A percentile compares a stretch with the other conserved stretches of the same genome.
Conservation (phyloP, 1,284 basidiomycete genomes). For the Phlebopus sp. region DNA sequence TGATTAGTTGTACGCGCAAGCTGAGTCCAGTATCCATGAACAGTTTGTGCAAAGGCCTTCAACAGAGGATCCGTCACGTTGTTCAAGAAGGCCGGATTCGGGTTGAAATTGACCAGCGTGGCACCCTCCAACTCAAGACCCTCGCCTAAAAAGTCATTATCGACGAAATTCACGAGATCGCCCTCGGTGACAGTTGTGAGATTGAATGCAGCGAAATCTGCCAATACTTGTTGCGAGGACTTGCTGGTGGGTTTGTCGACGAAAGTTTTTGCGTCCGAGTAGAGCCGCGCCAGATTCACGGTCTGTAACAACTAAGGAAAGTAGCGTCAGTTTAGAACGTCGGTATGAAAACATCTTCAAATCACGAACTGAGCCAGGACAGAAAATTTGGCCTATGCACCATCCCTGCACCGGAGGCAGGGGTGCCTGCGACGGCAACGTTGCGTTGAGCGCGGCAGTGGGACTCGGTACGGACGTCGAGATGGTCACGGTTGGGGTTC, state of each 20-base stretch:
- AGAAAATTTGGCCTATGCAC: constrained; percentile 83
- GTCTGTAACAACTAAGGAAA: constrained; percentile 71
- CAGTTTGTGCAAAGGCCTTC: constrained; percentile 71
- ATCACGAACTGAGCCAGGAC: constrained; percentile 67
- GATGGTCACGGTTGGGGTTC: constrained; percentile 38
- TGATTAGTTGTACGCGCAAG: constrained; percentile 76
- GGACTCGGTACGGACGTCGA: constrained; percentile 68
- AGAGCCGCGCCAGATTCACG: constrained; percentile 77
- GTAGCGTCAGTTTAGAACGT: constrained; percentile 1
- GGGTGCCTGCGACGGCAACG: constrained; percentile 65
- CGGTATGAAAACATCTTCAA: background rate
- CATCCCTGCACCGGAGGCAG: constrained; percentile 73
- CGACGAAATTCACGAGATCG: constrained; percentile 66
- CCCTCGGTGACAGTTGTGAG: constrained; percentile 50
- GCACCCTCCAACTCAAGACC: constrained; percentile 78
- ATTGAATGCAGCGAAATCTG: constrained; percentile 64
- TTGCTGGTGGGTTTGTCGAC: constrained; percentile 86
- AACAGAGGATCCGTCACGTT: constrained; percentile 73
- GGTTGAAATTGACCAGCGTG: constrained; percentile 59
- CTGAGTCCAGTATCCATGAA: constrained; percentile 81
- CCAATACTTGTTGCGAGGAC: constrained; percentile 60
- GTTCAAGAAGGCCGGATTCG: constrained; percentile 64
- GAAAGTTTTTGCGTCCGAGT: constrained; percentile 84
- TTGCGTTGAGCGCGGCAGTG: constrained; percentile 48
- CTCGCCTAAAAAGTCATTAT: constrained; percentile 80